Percentiles rank a stretch among this genome's conserved stretches.
phyloP scores from a whole-genome alignment of 192 early-diverging fungal species.

The Backusella parvicylindrica region DNA sequence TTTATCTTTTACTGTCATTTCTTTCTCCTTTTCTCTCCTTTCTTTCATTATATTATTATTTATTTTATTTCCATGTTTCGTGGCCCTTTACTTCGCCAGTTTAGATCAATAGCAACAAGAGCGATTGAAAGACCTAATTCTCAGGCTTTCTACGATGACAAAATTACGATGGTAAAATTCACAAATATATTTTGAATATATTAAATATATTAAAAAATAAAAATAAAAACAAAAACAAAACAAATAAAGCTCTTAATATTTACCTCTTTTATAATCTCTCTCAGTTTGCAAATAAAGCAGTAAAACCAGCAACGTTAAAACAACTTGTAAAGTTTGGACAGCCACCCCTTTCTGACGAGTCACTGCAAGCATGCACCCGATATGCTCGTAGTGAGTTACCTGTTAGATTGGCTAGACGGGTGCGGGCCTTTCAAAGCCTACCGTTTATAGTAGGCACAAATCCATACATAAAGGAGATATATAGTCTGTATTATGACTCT shows the following conservation, averaged over 20 bases:
- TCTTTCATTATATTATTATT: not conserved
- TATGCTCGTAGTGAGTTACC: constrained; percentile 82
- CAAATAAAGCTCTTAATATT: not conserved
- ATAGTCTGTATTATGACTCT: constrained; percentile 76
- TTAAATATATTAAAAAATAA: not conserved
- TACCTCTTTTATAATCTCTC: not conserved
- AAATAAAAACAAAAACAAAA: not conserved
- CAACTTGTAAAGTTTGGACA: constrained; percentile 76
- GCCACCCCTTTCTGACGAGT: constrained; percentile 48
- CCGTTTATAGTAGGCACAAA: constrained; percentile 98
- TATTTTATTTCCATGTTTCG: not conserved
- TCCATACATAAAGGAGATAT: constrained; percentile 83
- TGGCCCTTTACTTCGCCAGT: not conserved
- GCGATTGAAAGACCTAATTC: constrained; percentile 13
- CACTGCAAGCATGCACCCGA: constrained; percentile 53
- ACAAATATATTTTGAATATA: not conserved
- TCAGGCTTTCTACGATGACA: constrained; percentile 7
- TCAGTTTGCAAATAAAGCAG: constrained; percentile 55
- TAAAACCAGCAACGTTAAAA: constrained; percentile 71
- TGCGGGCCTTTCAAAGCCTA: constrained; percentile 81
- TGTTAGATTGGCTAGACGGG: constrained; percentile 83
- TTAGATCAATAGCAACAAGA: constrained; percentile 4
- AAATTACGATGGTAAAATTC: constrained; percentile 20
- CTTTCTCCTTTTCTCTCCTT: not conserved
- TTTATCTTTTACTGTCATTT: not conserved